Conservation (phyloP, 306 rosid genomes). For the Acacia crassicarpa region DNA sequence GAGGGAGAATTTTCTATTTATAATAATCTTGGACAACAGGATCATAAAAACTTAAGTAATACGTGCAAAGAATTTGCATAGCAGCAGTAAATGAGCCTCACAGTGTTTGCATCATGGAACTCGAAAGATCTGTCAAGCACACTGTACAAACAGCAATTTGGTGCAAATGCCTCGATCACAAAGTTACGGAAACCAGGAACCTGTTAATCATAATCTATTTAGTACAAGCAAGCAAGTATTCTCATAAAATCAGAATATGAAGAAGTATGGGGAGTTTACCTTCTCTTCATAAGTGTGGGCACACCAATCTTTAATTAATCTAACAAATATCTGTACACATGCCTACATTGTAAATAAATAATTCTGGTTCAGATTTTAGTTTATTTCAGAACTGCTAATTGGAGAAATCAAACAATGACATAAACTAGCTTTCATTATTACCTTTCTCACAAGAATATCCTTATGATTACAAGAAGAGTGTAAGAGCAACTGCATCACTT, state of each 20-base stretch:
- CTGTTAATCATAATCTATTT: constrained; percentile 44
- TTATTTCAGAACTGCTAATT: constrained; percentile 14
- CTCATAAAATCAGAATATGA: constrained; percentile 9
- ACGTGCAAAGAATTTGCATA: not conserved
- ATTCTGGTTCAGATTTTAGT: constrained; percentile 14
- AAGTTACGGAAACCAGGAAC: constrained; percentile 92
- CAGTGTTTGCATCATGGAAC: constrained; percentile 91
- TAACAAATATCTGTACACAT: constrained; percentile 87
- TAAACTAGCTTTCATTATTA: constrained; percentile 32
- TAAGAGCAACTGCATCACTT: constrained; percentile 85
- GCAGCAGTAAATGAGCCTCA: constrained; percentile 43
- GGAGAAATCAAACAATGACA: constrained; percentile 20
- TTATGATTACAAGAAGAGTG: constrained; percentile 80
- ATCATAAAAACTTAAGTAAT: constrained; percentile 6
- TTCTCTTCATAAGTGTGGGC: constrained; percentile 72
- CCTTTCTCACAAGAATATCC: constrained; percentile 92
- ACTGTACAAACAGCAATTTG: constrained; percentile 89
- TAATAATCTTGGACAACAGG: constrained; percentile 3
- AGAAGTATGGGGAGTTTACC: constrained; percentile 41
- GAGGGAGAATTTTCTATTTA: not conserved
- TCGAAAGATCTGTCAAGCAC: constrained; percentile 90
- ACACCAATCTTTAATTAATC: constrained; percentile 92
- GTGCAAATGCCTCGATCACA: constrained; percentile 77
- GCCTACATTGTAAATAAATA: constrained; percentile 51
- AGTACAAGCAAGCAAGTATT: constrained; percentile 12